Percentiles rank a stretch among this genome's conserved stretches.
phyloP scores from a whole-genome alignment of 1,284 basidiomycete species.

The Sparassis latifolia region DNA sequence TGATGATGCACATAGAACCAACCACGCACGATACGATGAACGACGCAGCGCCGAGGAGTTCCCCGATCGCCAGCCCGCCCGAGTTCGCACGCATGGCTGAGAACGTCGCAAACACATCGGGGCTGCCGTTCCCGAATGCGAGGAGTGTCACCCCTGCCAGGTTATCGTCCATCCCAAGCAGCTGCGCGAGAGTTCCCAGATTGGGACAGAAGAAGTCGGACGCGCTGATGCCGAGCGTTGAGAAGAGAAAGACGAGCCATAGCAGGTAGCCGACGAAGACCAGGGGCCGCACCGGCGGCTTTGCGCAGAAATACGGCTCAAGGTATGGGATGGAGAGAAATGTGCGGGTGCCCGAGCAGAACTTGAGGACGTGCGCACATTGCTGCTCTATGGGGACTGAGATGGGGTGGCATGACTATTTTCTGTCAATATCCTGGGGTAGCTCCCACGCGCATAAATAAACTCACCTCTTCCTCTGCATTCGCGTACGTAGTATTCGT shows the following conservation, averaged over 20 bases:
- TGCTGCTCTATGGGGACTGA: constrained; percentile 47
- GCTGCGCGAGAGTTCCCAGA: constrained; percentile 76
- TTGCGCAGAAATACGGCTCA: constrained; percentile 61
- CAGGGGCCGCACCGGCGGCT: constrained; percentile 43
- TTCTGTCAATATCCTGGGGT: neutral
- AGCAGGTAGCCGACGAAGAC: constrained; percentile 57
- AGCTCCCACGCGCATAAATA: neutral
- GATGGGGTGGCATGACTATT: constrained; percentile 35
- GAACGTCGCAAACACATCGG: constrained; percentile 92
- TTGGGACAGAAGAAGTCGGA: constrained; percentile 97
- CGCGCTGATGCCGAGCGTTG: constrained; percentile 85
- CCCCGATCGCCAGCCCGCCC: constrained; percentile 88
- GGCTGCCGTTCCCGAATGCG: constrained; percentile 91
- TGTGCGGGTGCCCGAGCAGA: constrained; percentile 52
- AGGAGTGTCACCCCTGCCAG: constrained; percentile 91
- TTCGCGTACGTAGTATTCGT: constrained; percentile 1
- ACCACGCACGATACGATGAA: constrained; percentile 96
- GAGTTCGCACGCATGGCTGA: constrained; percentile 85
- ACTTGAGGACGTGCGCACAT: constrained; percentile 52
- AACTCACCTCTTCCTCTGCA: constrained; percentile 5
- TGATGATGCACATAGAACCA: constrained; percentile 93
- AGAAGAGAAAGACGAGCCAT: constrained; percentile 83
- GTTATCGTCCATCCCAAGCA: constrained; percentile 83
- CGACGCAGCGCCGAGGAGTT: constrained; percentile 90
- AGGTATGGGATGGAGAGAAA: constrained; percentile 68